Evolutionary conservation across 1,284 basidiomycete species (phyloP).

Genomic region (Meira nashicola): DNA sequence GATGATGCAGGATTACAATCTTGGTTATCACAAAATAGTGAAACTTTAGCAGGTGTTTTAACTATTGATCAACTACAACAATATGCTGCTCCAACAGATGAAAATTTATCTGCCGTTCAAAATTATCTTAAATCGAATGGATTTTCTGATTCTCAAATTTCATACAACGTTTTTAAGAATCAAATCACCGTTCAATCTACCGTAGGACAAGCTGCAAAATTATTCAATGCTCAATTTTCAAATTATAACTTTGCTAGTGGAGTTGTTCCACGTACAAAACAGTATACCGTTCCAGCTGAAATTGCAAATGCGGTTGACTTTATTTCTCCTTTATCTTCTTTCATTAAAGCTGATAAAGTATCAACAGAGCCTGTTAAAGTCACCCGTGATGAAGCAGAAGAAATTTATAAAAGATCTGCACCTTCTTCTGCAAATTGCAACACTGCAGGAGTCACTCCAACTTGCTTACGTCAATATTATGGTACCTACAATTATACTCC

Average conservation of each 20-base stretch:
- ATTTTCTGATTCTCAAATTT: slow-evolving; percentile 6
- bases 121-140: slow-evolving; percentile 10
- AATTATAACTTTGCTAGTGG: slow-evolving; percentile 4
- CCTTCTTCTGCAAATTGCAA: slow-evolving; percentile 8
- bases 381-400: background rate
- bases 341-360: background rate
- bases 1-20: background rate
- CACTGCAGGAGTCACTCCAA: slow-evolving; percentile 14
- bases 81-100: slow-evolving; percentile 14
- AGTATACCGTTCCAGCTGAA: slow-evolving; percentile 13
- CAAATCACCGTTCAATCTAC: slow-evolving; percentile 17
- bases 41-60: slow-evolving; percentile 3
- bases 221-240: slow-evolving; percentile 16
- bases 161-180: slow-evolving; percentile 6
- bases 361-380: background rate
- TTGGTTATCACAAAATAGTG: background rate
- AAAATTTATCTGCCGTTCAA: slow-evolving; percentile 9
- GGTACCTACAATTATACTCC: slow-evolving; percentile 5
- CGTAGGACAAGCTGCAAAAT: slow-evolving; percentile 12
- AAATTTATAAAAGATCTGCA: slow-evolving; percentile 1
- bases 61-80: slow-evolving; percentile 15
- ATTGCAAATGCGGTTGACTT: slow-evolving; percentile 12
- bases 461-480: slow-evolving; percentile 15
- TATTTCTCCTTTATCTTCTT: slow-evolving; percentile 14
- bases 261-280: slow-evolving; percentile 9